Evolutionary conservation across 129 eudicot species (phyloP), one percentile per base, ranked within the genome.

Genomic region (Escallonia herrerae): DNA sequence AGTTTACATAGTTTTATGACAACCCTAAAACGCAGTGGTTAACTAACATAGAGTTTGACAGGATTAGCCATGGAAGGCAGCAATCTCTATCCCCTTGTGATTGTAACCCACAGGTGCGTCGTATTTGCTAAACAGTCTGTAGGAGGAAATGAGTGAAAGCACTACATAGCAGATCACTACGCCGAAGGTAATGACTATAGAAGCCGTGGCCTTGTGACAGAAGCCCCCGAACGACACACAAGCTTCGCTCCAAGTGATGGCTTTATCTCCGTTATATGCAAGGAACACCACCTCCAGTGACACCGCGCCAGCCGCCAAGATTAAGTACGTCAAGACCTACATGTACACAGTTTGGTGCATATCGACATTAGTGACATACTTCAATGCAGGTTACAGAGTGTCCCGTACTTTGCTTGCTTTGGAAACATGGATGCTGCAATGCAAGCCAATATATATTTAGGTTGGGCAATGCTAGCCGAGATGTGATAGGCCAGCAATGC

Each of bases 71-170:
- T n/a, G 65, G 38, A 74, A 88, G 62, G 71, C 75, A 41, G 86
- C 67, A 38, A 73, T 62, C 71, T 91, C 84, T 7, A 80, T 75
- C 42, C 85, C 91, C 68, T 87, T 85, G 73, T 69, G 67, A 37
- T 12, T 60, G 50, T 70, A 74, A 64, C 67, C 77, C 37, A 77
- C 68, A 8, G 98, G 98, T 37, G 95, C 89, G 58, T 91, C 98
- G 67, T 79, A 91, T 58, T 78, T 89, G 89, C 91, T 88, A 78
- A 91, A 91, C 43, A 91, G 83, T 60, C 95, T 67, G 66, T 91
- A 91, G 9, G 98, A 88, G 3, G 96, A 91, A 47, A 91, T 75
- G 6, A 88, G 83, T 0, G 96, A 85, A 40, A 91, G 79, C 47
- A 76, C 76, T 39, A 80, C 83, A 42, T 91, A 91, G 74, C 96